A percentile compares a stretch with the other conserved stretches of the same genome.
These are phyloP conservation scores for Clitopilus hobsonii DNA, from an alignment of 768 basidiomycete species.

Conservation along the genomic window DNA sequence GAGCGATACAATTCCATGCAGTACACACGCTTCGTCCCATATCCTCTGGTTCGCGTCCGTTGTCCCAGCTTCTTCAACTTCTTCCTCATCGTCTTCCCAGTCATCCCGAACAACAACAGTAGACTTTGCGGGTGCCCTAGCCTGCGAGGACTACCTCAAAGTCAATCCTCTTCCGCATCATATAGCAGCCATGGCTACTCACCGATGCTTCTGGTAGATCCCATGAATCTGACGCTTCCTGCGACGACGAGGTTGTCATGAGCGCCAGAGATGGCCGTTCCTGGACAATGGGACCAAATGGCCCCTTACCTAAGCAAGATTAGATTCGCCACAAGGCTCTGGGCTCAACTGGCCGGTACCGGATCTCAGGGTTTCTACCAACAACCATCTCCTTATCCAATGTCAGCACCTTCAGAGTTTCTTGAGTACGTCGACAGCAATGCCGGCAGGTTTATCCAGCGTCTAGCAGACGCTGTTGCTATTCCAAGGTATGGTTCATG, in stretches of 20 bases:
- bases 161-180: conserved; percentile 7
- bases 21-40: conserved; percentile 70
- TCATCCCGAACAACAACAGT: conserved; percentile 15
- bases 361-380: conserved; percentile 1
- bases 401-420: conserved; percentile 48
- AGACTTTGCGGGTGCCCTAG: conserved; percentile 3
- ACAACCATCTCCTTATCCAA: conserved; percentile 18
- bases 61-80: conserved; percentile 15
- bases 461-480: conserved; percentile 76
- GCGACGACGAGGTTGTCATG: conserved; percentile 13
- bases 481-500: conserved; percentile 60
- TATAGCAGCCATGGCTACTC: conserved; percentile 2
- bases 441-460: conserved; percentile 67
- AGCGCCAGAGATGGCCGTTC: neutral
- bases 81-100: conserved; percentile 24
- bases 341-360: neutral
- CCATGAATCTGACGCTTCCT: conserved; percentile 15
- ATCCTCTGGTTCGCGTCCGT: conserved; percentile 46
- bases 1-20: too few relatives aligned
- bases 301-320: conserved; percentile 9
- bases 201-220: conserved; percentile 13
- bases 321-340: conserved; percentile 7
- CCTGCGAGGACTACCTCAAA: conserved; percentile 7
- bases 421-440: conserved; percentile 61
- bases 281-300: neutral